Conservation (phyloP, 2,329 filamentous ascomycete species). For the Aciculosporium take region DNA sequence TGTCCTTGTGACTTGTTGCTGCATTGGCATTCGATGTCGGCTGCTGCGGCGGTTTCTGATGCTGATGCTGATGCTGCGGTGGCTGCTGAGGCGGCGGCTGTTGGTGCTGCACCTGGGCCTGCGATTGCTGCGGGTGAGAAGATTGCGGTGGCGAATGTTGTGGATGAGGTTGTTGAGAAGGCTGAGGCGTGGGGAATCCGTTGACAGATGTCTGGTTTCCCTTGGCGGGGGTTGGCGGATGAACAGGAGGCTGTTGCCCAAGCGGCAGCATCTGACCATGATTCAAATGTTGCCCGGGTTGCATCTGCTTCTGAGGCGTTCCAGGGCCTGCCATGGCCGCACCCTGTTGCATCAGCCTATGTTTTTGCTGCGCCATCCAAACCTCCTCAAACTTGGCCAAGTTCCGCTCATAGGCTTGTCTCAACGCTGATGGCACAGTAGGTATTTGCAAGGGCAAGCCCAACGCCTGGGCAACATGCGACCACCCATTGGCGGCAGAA, state of each 20-base stretch:
- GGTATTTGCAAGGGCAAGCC: slow-evolving; percentile 51
- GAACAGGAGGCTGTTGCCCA: slow-evolving; percentile 20
- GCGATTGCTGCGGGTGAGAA: slow-evolving; percentile 15
- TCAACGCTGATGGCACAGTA: slow-evolving; percentile 54
- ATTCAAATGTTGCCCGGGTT: slow-evolving; percentile 21
- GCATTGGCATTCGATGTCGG: slow-evolving; percentile 24
- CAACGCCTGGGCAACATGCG: slow-evolving; percentile 50
- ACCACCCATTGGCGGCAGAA: slow-evolving; percentile 58
- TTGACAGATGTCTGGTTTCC: slow-evolving; percentile 23
- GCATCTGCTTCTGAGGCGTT: slow-evolving; percentile 22
- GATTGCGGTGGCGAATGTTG: slow-evolving; percentile 7
- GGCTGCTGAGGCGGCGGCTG: neutral
- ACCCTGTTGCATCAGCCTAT: slow-evolving; percentile 35
- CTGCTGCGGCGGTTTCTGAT: slow-evolving; percentile 6
- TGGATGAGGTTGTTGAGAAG: slow-evolving; percentile 12
- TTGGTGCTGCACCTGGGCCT: slow-evolving; percentile 1
- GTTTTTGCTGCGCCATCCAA: slow-evolving; percentile 42
- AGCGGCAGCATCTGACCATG: slow-evolving; percentile 20
- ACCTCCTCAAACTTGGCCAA: slow-evolving; percentile 63
- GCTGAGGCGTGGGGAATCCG: slow-evolving; percentile 22
- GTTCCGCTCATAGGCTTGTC: slow-evolving; percentile 61
- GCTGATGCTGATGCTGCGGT: slow-evolving; percentile 6
- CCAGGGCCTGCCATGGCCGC: slow-evolving; percentile 8
- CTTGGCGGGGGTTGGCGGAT: slow-evolving; percentile 26
- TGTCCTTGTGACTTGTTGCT: slow-evolving; percentile 23